Evolutionary conservation across 176 grass and related monocot genomes (phyloP).

Genomic region (Thinopyrum elongatum): DNA sequence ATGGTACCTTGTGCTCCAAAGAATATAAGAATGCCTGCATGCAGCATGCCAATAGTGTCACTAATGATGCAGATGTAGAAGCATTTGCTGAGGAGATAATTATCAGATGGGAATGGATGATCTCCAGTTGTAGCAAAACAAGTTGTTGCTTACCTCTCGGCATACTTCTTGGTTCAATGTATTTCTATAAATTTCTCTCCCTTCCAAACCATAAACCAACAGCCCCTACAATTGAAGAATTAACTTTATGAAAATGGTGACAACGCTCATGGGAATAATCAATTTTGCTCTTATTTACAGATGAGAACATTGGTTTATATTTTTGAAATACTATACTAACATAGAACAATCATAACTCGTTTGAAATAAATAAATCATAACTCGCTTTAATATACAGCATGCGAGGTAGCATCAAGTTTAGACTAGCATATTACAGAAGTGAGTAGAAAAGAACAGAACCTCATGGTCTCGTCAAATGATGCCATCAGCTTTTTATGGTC

Average conservation of each 20-base stretch:
- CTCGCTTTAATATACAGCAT: background rate
- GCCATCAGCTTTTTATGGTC: background rate
- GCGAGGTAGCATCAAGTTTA: constrained; percentile 10
- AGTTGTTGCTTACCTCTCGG: constrained; percentile 60
- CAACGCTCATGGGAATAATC: constrained; percentile 5
- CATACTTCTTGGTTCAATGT: constrained; percentile 90
- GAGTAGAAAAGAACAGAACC: background rate
- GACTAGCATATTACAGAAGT: background rate
- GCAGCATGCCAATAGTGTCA: constrained; percentile 30
- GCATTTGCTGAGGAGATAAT: background rate
- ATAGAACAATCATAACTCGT: background rate
- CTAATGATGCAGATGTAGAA: constrained; percentile 10
- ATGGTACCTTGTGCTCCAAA: constrained; percentile 75
- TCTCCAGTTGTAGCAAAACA: background rate
- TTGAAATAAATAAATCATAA: background rate
- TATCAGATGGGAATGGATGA: background rate
- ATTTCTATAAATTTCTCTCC: constrained; percentile 76
- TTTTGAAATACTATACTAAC: background rate
- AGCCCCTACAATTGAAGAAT: constrained; percentile 64
- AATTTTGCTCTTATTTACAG: constrained; percentile 9
- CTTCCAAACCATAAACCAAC: constrained; percentile 85
- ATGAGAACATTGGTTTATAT: constrained; percentile 3
- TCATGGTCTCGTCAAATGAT: background rate
- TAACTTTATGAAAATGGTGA: constrained; percentile 15
- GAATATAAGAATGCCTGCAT: constrained; percentile 92